Percentiles rank a stretch among this genome's conserved stretches.
Evolutionary conservation across 768 basidiomycete genomes (phyloP).

Genomic region (Crepidotus variabilis): DNA sequence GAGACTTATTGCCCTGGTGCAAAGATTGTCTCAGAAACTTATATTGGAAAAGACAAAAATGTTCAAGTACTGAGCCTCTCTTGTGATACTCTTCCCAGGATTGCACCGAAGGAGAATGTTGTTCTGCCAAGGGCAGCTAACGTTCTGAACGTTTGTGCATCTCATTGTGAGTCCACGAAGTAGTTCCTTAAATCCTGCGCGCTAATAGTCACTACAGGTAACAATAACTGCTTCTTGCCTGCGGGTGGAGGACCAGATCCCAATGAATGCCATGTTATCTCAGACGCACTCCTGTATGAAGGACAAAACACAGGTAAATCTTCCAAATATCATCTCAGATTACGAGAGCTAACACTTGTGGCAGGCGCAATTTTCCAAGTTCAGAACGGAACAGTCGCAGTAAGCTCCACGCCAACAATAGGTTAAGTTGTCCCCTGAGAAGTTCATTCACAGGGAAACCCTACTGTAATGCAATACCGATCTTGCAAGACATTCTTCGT

Average conservation of each 20-base stretch:
- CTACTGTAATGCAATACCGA: slow-evolving; percentile 35
- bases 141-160: slow-evolving; percentile 38
- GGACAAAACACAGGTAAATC: slow-evolving; percentile 39
- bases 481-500: slow-evolving; percentile 45
- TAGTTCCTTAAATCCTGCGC: not conserved
- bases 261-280: slow-evolving; percentile 45
- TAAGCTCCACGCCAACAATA: slow-evolving; percentile 9
- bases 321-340: not conserved
- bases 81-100: slow-evolving; percentile 21
- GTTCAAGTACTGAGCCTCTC: slow-evolving; percentile 33
- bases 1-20: not conserved
- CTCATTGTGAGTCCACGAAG: slow-evolving; percentile 27
- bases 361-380: slow-evolving; percentile 29
- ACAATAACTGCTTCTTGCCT: slow-evolving; percentile 42
- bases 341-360: not conserved
- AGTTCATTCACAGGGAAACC: slow-evolving; percentile 21
- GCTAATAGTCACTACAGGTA: slow-evolving; percentile 20
- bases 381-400: slow-evolving; percentile 19
- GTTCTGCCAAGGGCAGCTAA: slow-evolving; percentile 23
- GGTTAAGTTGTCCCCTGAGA: not conserved
- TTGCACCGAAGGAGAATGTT: slow-evolving; percentile 4
- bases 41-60: slow-evolving; percentile 38
- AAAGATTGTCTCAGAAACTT: slow-evolving; percentile 20
- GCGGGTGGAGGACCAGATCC: slow-evolving; percentile 45
- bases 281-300: slow-evolving; percentile 43